Percentiles rank a stretch among this genome's conserved stretches.
Evolutionary conservation across 805 yeast genomes (phyloP).

Genomic region (Kurtzmaniella fragi): DNA sequence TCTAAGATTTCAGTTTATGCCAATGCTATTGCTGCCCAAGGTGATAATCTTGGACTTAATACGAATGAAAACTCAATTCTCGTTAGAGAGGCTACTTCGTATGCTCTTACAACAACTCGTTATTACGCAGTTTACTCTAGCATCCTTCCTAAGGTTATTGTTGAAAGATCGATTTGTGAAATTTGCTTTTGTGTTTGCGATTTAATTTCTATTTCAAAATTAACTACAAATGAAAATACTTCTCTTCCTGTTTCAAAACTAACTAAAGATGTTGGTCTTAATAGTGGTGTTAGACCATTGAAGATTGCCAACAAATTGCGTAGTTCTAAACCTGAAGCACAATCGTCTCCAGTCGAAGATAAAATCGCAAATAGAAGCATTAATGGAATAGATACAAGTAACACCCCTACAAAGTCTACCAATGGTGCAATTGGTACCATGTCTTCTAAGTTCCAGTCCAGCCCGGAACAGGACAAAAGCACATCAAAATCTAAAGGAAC

Average conservation of each 20-base stretch:
- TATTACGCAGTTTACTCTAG: slow-evolving; percentile 61
- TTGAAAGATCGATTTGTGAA: slow-evolving; percentile 75
- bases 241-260: not conserved
- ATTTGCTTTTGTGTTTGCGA: slow-evolving; percentile 63
- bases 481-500: slow-evolving; percentile 1
- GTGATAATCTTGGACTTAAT: slow-evolving; percentile 17
- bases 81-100: slow-evolving; percentile 65
- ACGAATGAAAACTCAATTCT: slow-evolving; percentile 39
- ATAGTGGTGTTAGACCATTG: slow-evolving; percentile 56
- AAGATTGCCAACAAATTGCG: slow-evolving; percentile 57
- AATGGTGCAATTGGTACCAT: not conserved
- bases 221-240: slow-evolving; percentile 17
- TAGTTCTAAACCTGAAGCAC: slow-evolving; percentile 2
- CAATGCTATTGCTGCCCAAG: slow-evolving; percentile 34
- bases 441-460: not conserved
- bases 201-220: slow-evolving; percentile 49
- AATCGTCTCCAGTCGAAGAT: not conserved
- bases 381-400: not conserved
- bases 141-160: slow-evolving; percentile 63
- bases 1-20: slow-evolving; percentile 46
- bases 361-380: not conserved
- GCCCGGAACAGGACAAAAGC: not conserved
- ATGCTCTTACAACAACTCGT: slow-evolving; percentile 71
- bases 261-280: slow-evolving; percentile 18
- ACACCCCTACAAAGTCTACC: not conserved